Percentiles rank a stretch among this genome's conserved stretches.
Evolutionary conservation across 495 filamentous ascomycete genomes (phyloP).

Genomic region (Penicillium bialowiezense): DNA sequence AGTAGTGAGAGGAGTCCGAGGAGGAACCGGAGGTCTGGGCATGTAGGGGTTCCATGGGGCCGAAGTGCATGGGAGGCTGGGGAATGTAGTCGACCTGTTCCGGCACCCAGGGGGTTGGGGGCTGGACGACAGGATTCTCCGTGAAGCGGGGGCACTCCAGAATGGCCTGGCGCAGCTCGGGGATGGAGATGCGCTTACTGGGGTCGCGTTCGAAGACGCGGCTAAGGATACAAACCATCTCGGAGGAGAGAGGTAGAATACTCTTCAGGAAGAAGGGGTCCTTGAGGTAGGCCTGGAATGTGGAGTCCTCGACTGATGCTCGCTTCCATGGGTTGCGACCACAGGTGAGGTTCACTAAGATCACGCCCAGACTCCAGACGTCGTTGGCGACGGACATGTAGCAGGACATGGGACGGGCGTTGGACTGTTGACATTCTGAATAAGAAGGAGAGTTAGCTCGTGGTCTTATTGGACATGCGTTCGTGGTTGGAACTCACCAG

Average conservation of each 20-base stretch:
- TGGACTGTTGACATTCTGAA: conserved; percentile 87
- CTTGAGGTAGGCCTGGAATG: conserved; percentile 87
- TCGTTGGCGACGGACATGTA: conserved; percentile 95
- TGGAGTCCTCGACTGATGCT: conserved; percentile 88
- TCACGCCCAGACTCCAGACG: conserved; percentile 95
- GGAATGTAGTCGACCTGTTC: conserved; percentile 30
- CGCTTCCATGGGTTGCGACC: conserved; percentile 99
- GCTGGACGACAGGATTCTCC: conserved; percentile 28
- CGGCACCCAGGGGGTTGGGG: conserved; percentile 28
- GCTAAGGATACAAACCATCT: conserved; percentile 83
- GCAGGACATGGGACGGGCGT: conserved; percentile 70
- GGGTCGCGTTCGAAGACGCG: conserved; percentile 91
- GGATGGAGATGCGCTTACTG: conserved; percentile 76
- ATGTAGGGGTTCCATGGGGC: conserved; percentile 33
- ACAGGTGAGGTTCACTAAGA: conserved; percentile 96
- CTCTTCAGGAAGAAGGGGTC: conserved; percentile 85
- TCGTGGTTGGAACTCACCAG: conserved; percentile 61
- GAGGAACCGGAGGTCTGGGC: conserved; percentile 39
- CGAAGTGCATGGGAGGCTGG: conserved; percentile 24
- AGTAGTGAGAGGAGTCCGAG: conserved; percentile 41
- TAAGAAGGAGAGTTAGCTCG: neutral
- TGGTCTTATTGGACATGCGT: neutral
- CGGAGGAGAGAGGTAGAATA: conserved; percentile 87
- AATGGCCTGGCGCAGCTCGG: conserved; percentile 76
- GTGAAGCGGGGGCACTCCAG: conserved; percentile 76